Evolutionary conservation across 805 yeast genomes (phyloP).

Genomic region (Spencermartinsiella europaea): DNA sequence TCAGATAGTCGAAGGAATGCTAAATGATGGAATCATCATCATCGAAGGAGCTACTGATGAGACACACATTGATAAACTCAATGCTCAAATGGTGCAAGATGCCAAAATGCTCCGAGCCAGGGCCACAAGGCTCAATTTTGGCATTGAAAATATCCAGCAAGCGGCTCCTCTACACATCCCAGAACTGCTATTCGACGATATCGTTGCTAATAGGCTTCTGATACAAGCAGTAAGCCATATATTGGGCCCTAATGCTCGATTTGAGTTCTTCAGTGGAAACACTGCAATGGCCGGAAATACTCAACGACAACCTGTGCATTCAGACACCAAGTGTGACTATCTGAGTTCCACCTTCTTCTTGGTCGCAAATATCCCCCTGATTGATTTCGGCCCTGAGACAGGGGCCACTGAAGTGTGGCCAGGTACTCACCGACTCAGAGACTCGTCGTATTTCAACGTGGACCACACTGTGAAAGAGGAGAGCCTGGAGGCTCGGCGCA

Average conservation of each 20-base stretch:
- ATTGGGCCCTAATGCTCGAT: conserved; percentile 16
- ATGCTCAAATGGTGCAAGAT: conserved; percentile 15
- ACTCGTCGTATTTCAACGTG: conserved; percentile 1
- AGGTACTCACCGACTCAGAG: conserved; percentile 17
- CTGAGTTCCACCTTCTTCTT: conserved; percentile 10
- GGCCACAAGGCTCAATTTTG: conserved; percentile 13
- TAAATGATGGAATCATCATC: conserved; percentile 14
- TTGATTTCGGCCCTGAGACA: conserved; percentile 12
- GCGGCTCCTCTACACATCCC: conserved; percentile 13
- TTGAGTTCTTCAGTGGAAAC: conserved; percentile 15
- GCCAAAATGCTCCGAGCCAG: conserved; percentile 3
- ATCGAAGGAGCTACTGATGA: conserved; percentile 14
- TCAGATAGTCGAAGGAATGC: conserved; percentile 12
- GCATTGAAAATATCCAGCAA: conserved; percentile 19
- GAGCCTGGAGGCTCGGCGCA: conserved; percentile 12
- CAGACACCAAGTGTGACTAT: conserved; percentile 9
- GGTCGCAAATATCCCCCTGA: conserved; percentile 17
- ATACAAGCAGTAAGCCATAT: conserved; percentile 10
- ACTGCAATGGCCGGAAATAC: conserved; percentile 13
- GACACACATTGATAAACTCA: conserved; percentile 13
- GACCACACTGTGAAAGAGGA: conserved; percentile 8
- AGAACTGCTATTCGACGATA: conserved; percentile 12
- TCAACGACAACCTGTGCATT: conserved; percentile 18
- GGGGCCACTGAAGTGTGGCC: conserved; percentile 22
- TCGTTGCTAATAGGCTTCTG: conserved; percentile 14